phyloP scores from a whole-genome alignment of 257 asterid species.

The Linaria vulgaris region DNA sequence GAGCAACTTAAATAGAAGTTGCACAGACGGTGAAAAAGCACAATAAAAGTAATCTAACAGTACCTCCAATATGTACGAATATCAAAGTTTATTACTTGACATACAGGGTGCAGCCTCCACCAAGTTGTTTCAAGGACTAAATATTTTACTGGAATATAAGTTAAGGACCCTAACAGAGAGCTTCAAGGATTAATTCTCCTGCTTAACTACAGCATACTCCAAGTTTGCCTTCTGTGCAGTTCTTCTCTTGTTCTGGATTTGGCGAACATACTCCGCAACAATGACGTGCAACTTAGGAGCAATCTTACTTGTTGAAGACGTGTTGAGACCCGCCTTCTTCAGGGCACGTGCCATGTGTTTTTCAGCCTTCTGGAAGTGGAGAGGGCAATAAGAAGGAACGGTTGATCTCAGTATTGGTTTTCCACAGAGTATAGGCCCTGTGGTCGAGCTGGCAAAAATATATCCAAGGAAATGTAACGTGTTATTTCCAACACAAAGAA shows the following conservation, averaged over 20 bases:
- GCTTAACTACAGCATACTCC: constrained; percentile 32
- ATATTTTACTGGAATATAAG: constrained; percentile 2
- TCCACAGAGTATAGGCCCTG: constrained; percentile 82
- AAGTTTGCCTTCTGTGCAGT: constrained; percentile 44
- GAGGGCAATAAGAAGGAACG: constrained; percentile 75
- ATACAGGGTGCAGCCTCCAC: constrained; percentile 3
- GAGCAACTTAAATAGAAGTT: too few species aligned
- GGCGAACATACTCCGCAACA: constrained; percentile 58
- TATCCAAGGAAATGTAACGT: constrained; percentile 4
- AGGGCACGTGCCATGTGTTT: constrained; percentile 80
- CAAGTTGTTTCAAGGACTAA: constrained; percentile 4
- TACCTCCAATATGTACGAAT: too few species aligned
- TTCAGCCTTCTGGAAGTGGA: constrained; percentile 80
- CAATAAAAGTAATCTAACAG: too few species aligned
- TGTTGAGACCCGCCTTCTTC: constrained; percentile 76
- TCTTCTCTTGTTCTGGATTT: constrained; percentile 78
- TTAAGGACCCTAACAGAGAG: not conserved
- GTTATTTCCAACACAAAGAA: not conserved
- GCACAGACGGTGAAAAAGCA: too few species aligned
- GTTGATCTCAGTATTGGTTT: constrained; percentile 85
- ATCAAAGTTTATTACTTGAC: constrained; percentile 13
- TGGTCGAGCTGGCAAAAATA: constrained; percentile 61
- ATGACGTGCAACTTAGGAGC: constrained; percentile 84
- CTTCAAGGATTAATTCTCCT: constrained; percentile 16
- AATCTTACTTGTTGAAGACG: constrained; percentile 64